phyloP scores from a whole-genome alignment of 257 asterid genomes.

The Fraxinus pennsylvanica region DNA sequence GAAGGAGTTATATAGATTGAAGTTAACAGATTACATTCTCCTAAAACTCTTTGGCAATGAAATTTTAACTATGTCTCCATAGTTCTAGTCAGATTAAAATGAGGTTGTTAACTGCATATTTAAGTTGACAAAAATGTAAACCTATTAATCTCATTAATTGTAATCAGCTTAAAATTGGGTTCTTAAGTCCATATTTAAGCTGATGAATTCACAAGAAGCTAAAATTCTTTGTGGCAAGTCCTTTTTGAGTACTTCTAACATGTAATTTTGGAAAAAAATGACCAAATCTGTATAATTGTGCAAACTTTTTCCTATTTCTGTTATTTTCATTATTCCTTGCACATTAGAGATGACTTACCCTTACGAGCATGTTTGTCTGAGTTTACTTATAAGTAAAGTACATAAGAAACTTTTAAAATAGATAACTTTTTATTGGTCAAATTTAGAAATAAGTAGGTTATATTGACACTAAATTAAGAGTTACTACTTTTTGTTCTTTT shows the following conservation, averaged over 20 bases:
- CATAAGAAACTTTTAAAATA: too few relatives aligned
- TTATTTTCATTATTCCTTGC: neutral
- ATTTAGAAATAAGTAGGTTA: neutral
- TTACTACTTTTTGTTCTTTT: neutral
- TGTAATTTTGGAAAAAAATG: neutral
- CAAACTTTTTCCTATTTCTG: neutral
- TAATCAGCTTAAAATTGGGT: neutral
- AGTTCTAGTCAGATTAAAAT: too few relatives aligned
- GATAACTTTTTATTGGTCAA: neutral
- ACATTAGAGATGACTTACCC: neutral
- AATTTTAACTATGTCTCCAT: neutral
- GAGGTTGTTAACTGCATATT: neutral
- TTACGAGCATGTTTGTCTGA: neutral
- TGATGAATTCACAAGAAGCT: neutral
- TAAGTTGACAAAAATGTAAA: neutral
- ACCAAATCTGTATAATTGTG: neutral
- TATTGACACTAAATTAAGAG: neutral
- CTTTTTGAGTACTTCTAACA: neutral
- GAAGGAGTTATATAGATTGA: neutral
- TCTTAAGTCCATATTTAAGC: neutral
- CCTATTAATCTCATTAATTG: neutral
- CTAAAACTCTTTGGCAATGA: neutral
- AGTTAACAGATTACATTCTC: neutral
- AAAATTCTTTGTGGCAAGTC: neutral
- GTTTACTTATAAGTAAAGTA: neutral